Conservation (phyloP, 2,329 filamentous ascomycete species). For the Cordyceps militaris region DNA sequence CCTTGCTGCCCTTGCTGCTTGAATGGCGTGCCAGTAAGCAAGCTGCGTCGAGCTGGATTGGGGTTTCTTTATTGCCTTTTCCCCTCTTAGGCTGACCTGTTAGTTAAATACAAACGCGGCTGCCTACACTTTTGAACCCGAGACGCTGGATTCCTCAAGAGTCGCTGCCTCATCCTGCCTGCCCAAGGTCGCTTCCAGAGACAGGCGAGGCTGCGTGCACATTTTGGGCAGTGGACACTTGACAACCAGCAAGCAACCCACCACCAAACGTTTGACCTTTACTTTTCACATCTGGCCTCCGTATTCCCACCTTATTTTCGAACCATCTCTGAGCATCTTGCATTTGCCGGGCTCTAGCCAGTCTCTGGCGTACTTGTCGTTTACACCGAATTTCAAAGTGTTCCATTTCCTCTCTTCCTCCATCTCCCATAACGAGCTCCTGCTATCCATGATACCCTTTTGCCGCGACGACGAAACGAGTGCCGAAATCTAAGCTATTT, state of each 20-base stretch:
- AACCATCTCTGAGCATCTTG: background rate
- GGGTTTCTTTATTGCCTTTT: background rate
- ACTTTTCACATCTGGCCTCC: background rate
- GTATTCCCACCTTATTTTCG: background rate
- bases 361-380: background rate
- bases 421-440: too few relatives aligned
- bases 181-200: background rate
- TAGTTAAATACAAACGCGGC: background rate
- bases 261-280: background rate
- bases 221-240: background rate
- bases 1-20: background rate
- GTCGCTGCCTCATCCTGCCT: background rate
- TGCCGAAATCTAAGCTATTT: background rate
- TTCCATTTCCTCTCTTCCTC: too few relatives aligned
- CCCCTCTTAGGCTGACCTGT: background rate
- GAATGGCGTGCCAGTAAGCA: background rate
- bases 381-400: background rate
- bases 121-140: background rate
- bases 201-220: background rate
- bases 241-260: too few relatives aligned
- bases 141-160: background rate
- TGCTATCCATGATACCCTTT: too few relatives aligned
- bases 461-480: too few relatives aligned
- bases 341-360: too few relatives aligned
- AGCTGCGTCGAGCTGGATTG: background rate